Evolutionary conservation across 768 basidiomycete species (phyloP), one percentile per base, ranked within the genome.

Genomic region (Filobasidium floriforme): DNA sequence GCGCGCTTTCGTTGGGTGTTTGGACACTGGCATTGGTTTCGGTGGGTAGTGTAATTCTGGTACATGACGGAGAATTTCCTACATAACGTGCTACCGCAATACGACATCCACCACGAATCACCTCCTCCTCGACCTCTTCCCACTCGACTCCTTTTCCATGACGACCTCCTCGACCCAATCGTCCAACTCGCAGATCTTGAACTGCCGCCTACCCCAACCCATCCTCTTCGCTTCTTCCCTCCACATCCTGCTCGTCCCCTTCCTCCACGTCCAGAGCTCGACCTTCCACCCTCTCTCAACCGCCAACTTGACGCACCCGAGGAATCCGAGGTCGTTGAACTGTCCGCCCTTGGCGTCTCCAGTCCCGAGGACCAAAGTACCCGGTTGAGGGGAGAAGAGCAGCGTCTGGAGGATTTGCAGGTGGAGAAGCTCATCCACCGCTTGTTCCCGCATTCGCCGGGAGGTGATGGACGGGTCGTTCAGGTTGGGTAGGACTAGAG

Each of bases 261-360:
- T 86, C 73, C 89, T 88, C 88, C 92, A 98, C 0, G 89, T 89
- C 79, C 91, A 92, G 73, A 97, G 74, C 80, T 98, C 93, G n/a
- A 98, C 91, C 65, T 82, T 84, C 93, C 93, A 98, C 1, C 93
- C 93, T 57, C 87, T 85, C 79, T 86, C 87, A 71, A 97, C 80
- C 5, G 93, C 93, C 14, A 87, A 86, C 65, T 89, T 81, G 14
- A 92, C 90, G 52, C 89, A 88, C 0, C 92, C 91, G 28, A 92
- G 76, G 80, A 96, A 98, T 7, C 93, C 93, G 73, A 92, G 89
- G 67, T 90, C 89, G 77, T 87, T 93, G 76, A 94, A 96, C 75
- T 94, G 89, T 6, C 89, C 89, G 11, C 88, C 87, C 72, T 90
- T 90, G 26, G 91, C 92, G 77, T 98, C 93, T 5, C 93, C 93